phyloP scores from a whole-genome alignment of 2,329 filamentous ascomycete genomes.

The Ciborinia camelliae region DNA sequence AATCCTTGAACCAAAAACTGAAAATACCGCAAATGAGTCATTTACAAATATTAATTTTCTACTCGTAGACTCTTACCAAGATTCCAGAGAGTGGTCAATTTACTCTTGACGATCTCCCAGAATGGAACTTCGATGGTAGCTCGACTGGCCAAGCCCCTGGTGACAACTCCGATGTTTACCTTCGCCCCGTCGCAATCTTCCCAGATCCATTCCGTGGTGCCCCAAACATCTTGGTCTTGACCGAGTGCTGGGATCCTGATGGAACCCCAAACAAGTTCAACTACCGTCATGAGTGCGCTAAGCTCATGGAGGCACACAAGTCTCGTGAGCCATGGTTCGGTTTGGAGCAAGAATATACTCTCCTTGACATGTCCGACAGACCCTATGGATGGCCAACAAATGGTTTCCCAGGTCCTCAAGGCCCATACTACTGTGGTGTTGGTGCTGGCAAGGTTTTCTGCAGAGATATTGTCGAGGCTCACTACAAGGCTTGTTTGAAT shows the following conservation, averaged over 20 bases:
- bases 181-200: conserved; percentile 84
- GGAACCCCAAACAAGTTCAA: conserved; percentile 98
- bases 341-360: conserved; percentile 96
- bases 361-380: conserved; percentile 79
- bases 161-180: conserved; percentile 97
- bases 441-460: conserved; percentile 96
- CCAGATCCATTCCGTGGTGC: conserved; percentile 86
- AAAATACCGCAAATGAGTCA: conserved; percentile 22
- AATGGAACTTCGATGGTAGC: conserved; percentile 85
- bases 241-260: conserved; percentile 92
- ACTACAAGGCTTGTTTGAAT: conserved; percentile 84
- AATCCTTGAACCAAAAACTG: not conserved
- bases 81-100: conserved; percentile 45
- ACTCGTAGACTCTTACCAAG: conserved; percentile 58
- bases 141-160: conserved; percentile 90
- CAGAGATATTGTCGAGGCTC: conserved; percentile 94
- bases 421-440: conserved; percentile 97
- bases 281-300: conserved; percentile 86
- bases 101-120: conserved; percentile 61
- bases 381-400: conserved; percentile 88
- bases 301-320: conserved; percentile 85
- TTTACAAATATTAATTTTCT: not conserved
- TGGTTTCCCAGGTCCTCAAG: conserved; percentile 77
- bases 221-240: conserved; percentile 91
- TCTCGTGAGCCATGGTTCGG: conserved; percentile 92